These are phyloP conservation scores for Pseudogymnoascus sp. DNA, from an alignment of 2,329 filamentous ascomycete species.

Conservation along the genomic window DNA sequence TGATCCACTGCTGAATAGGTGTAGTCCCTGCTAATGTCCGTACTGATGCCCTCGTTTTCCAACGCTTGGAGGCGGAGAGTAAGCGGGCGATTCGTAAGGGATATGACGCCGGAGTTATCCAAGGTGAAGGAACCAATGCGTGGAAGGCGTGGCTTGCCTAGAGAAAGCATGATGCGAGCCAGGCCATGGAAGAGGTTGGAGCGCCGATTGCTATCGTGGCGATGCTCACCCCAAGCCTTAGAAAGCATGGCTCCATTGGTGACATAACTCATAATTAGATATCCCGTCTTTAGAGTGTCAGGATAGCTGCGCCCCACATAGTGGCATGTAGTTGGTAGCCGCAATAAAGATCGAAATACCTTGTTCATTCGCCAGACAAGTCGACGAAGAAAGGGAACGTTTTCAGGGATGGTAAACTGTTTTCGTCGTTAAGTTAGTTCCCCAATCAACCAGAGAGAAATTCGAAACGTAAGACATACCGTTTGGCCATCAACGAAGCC, in stretches of 20 bases:
- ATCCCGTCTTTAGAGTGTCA: background rate
- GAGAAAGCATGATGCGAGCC: background rate
- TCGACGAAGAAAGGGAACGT: background rate
- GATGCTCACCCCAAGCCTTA: background rate
- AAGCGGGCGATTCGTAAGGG: background rate
- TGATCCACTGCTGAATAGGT: background rate
- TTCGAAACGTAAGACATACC: background rate
- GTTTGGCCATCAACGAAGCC: background rate
- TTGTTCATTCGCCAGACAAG: background rate
- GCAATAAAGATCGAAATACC: background rate
- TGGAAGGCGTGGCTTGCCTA: background rate
- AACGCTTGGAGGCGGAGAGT: background rate
- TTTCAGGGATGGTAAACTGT: background rate
- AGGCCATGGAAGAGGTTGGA: background rate
- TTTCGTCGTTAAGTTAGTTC: background rate
- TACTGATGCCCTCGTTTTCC: background rate
- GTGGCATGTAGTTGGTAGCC: background rate
- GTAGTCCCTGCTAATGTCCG: background rate
- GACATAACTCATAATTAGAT: background rate
- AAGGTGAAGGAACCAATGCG: background rate
- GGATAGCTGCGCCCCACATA: background rate
- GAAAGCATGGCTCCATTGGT: background rate
- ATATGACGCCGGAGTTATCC: background rate
- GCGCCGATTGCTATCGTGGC: background rate
- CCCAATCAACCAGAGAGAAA: background rate